A percentile compares a stretch with the other conserved stretches of the same genome.
Conservation (phyloP, 139 green algal genomes). For the Medakamo hakoo region DNA sequence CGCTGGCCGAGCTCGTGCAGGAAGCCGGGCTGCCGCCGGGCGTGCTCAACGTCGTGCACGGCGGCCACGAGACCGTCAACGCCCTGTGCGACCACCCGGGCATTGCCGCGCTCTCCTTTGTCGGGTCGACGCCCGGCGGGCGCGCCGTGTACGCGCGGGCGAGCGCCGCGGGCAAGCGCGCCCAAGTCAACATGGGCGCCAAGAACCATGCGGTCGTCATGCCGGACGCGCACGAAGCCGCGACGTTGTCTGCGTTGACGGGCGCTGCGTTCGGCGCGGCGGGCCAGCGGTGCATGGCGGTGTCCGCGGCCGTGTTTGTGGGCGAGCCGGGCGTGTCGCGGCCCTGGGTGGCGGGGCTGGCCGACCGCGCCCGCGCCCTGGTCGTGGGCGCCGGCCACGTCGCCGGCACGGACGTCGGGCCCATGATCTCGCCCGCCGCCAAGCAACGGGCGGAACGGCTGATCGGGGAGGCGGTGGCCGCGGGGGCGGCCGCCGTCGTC, state of each 20-base stretch:
- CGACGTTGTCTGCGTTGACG: slow-evolving; percentile 51
- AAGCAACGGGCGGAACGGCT: slow-evolving; percentile 47
- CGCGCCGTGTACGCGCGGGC: slow-evolving; percentile 70
- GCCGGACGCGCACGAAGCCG: slow-evolving; percentile 76
- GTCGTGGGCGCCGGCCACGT: slow-evolving; percentile 48
- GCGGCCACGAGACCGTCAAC: slow-evolving; percentile 72
- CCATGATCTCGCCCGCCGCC: slow-evolving; percentile 60
- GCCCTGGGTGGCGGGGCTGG: slow-evolving; percentile 33
- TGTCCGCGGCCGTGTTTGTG: slow-evolving; percentile 84
- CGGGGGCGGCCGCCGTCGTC: slow-evolving; percentile 48
- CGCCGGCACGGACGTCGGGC: slow-evolving; percentile 65
- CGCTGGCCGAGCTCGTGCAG: slow-evolving; percentile 61
- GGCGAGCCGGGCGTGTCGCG: slow-evolving; percentile 34
- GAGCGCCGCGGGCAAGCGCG: slow-evolving; percentile 65
- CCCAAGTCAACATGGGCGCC: slow-evolving; percentile 86
- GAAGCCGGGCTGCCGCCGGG: slow-evolving; percentile 56
- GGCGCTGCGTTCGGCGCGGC: slow-evolving; percentile 86
- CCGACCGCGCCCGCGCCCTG: slow-evolving; percentile 46
- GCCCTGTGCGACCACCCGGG: slow-evolving; percentile 78
- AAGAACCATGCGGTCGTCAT: slow-evolving; percentile 96
- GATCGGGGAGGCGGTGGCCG: slow-evolving; percentile 41
- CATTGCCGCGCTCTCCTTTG: slow-evolving; percentile 84
- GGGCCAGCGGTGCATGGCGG: slow-evolving; percentile 95
- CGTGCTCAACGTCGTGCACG: slow-evolving; percentile 60
- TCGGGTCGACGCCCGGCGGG: slow-evolving; percentile 70